Percentiles rank a stretch among this genome's conserved stretches.
These are phyloP conservation scores for Meredithiella fracta DNA, from an alignment of 2,329 filamentous ascomycete genomes.

Conservation along the genomic window DNA sequence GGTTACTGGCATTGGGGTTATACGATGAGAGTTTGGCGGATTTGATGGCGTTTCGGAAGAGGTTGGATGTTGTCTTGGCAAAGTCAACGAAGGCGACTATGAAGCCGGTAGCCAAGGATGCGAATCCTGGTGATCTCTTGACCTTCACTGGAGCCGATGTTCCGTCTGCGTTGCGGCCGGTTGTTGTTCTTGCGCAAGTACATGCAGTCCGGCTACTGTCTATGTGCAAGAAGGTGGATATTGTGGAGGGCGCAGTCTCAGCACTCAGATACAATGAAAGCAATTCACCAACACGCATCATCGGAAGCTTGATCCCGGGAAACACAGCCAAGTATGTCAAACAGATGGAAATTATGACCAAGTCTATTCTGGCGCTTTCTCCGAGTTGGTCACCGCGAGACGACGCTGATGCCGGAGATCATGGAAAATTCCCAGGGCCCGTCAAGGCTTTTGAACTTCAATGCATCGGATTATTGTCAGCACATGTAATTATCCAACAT, in stretches of 20 bases:
- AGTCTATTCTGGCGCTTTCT: conserved; percentile 46
- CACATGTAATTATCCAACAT: conserved; percentile 12
- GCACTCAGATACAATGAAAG: conserved; percentile 34
- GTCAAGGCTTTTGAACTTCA: conserved; percentile 46
- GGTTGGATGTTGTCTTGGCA: conserved; percentile 30
- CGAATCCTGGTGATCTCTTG: conserved; percentile 34
- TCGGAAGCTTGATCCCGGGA: conserved; percentile 3
- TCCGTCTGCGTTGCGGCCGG: conserved; percentile 28
- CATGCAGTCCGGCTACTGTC: conserved; percentile 48
- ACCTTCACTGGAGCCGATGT: conserved; percentile 36
- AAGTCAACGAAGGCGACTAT: conserved; percentile 20
- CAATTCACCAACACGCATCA: conserved; percentile 10
- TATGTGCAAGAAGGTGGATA: conserved; percentile 39
- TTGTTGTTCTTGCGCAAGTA: conserved; percentile 48
- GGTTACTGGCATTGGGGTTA: conserved; percentile 46
- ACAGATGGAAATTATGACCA: conserved; percentile 50
- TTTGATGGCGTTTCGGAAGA: conserved; percentile 46
- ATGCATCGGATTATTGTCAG: conserved; percentile 35
- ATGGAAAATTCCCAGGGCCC: conserved; percentile 39
- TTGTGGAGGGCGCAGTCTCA: conserved; percentile 40
- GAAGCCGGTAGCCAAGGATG: conserved; percentile 18
- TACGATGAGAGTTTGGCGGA: conserved; percentile 55
- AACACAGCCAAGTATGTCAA: conserved; percentile 38
- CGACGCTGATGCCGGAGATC: conserved; percentile 38
- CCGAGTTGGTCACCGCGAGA: conserved; percentile 50